Percentiles rank a stretch among this genome's conserved stretches.
Evolutionary conservation across 257 asterid species (phyloP).

Genomic region (Leptodermis oblonga): DNA sequence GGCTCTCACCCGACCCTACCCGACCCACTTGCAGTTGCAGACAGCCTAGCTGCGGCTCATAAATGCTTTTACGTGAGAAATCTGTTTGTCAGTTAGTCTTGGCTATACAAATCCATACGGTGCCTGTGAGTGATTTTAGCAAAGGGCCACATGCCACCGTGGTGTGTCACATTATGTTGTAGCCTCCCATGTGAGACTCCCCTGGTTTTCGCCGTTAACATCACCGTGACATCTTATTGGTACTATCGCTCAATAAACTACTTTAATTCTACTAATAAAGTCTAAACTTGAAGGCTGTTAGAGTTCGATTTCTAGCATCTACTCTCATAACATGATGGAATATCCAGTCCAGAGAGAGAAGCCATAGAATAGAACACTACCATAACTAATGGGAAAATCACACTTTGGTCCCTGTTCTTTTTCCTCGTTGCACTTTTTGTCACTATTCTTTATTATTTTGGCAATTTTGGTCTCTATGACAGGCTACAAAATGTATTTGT

Average conservation of each 20-base stretch:
- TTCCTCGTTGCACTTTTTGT: no score
- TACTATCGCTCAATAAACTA: background rate
- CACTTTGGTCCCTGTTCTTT: no score
- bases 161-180: conserved; percentile 6
- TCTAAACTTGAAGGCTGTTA: background rate
- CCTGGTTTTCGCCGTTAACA: conserved; percentile 10
- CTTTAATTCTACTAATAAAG: no score
- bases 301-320: background rate
- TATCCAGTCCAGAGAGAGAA: background rate
- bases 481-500: no score
- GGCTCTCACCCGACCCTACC: background rate
- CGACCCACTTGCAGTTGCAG: conserved; percentile 16
- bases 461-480: no score
- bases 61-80: conserved; percentile 10
- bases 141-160: conserved; percentile 17
- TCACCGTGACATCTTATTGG: background rate
- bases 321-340: background rate
- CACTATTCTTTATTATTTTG: no score
- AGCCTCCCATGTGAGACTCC: conserved; percentile 22
- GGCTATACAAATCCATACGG: background rate
- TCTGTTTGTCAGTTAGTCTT: conserved; percentile 12
- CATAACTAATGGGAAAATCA: no score
- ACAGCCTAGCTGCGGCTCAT: conserved; percentile 3
- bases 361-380: background rate
- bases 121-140: background rate